phyloP scores from a whole-genome alignment of 768 basidiomycete genomes.

The Collybiopsis luxurians region DNA sequence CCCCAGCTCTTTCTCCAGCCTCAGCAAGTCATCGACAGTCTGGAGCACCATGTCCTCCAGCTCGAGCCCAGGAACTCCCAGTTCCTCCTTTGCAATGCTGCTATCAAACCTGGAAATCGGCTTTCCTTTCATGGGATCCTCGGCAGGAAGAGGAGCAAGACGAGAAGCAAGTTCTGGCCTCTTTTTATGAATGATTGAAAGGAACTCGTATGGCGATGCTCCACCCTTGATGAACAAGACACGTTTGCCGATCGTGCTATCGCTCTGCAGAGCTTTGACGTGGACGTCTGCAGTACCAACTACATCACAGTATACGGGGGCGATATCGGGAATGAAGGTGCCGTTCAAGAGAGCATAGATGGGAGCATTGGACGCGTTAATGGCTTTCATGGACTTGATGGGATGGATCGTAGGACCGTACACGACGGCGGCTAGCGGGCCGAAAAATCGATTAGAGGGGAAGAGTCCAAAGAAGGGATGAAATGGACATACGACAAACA shows the following conservation, averaged over 20 bases:
- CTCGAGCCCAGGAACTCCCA: background rate
- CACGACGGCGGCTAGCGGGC: conserved; percentile 1
- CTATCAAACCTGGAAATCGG: background rate
- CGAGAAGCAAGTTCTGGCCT: conserved; percentile 5
- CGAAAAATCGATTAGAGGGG: background rate
- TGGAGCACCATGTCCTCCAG: conserved; percentile 6
- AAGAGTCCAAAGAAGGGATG: background rate
- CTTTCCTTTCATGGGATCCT: background rate
- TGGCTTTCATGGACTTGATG: background rate
- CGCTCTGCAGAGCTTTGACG: conserved; percentile 9
- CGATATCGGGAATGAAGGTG: background rate
- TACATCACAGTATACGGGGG: conserved; percentile 11
- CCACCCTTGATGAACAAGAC: conserved; percentile 8
- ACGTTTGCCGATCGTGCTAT: conserved; percentile 8
- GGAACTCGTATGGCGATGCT: conserved; percentile 1
- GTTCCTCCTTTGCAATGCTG: background rate
- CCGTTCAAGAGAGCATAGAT: conserved; percentile 1
- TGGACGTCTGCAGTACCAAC: conserved; percentile 10
- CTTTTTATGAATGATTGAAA: background rate
- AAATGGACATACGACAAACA: conserved; percentile 12
- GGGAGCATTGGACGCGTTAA: conserved; percentile 2
- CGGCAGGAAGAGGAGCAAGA: conserved; percentile 4
- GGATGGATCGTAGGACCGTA: conserved; percentile 7
- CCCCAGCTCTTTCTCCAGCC: conserved; percentile 6
- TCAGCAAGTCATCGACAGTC: conserved; percentile 7